phyloP scores from a whole-genome alignment of 106 monocot species.

The Triglochin maritima region DNA sequence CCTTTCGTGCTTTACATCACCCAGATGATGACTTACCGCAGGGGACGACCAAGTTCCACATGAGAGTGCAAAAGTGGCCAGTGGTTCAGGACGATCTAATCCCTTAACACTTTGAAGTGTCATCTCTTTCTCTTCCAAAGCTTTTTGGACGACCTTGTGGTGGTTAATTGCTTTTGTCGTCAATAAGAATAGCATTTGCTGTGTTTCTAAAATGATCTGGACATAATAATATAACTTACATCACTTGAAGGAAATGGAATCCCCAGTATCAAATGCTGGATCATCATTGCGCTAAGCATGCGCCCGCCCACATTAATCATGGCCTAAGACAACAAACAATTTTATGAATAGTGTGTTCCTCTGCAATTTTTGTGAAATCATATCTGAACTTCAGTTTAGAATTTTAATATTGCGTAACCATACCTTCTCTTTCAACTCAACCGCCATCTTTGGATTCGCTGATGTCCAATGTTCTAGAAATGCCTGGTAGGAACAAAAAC shows the following conservation, averaged over 20 bases:
- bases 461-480: conserved; percentile 59
- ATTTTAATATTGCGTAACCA: background rate
- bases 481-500: conserved; percentile 25
- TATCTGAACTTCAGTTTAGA: background rate
- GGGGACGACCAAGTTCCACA: conserved; percentile 93
- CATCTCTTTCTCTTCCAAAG: conserved; percentile 29
- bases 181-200: background rate
- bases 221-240: conserved; percentile 20
- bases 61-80: conserved; percentile 81
- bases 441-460: conserved; percentile 45
- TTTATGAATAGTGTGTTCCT: background rate
- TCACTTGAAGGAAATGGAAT: conserved; percentile 44
- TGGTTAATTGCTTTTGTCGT: background rate
- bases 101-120: conserved; percentile 33
- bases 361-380: background rate
- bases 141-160: conserved; percentile 25
- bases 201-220: background rate
- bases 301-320: conserved; percentile 78
- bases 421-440: conserved; percentile 59
- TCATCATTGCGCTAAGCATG: conserved; percentile 63
- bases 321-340: conserved; percentile 33
- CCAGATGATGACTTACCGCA: conserved; percentile 36
- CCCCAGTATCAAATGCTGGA: conserved; percentile 75
- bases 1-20: no score
- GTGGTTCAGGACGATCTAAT: conserved; percentile 72